phyloP scores from a whole-genome alignment of 805 yeast genomes.

The Starmerella sp. region DNA sequence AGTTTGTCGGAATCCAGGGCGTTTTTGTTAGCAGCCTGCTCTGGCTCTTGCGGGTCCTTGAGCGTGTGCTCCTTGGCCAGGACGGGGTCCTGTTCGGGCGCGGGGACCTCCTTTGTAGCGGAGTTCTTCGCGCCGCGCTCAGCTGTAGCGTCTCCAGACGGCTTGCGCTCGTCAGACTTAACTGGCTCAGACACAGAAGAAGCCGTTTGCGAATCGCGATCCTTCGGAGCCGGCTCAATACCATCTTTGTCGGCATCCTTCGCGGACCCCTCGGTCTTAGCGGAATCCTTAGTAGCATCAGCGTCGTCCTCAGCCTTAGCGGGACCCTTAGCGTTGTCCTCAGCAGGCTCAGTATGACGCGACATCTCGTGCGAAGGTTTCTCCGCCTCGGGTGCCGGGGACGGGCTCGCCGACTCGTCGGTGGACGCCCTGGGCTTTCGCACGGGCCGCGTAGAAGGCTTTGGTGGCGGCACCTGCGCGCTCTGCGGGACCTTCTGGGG shows the following conservation, averaged over 20 bases:
- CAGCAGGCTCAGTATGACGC: no score
- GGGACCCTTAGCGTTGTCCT: no score
- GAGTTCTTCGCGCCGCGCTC: not conserved
- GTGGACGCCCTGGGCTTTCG: not conserved
- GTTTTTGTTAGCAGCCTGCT: no score
- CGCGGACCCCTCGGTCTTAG: not conserved
- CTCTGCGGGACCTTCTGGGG: conserved; percentile 1
- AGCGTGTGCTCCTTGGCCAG: not conserved
- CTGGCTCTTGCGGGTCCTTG: not conserved
- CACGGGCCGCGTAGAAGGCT: conserved; percentile 4
- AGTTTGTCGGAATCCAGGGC: no score
- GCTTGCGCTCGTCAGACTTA: no score
- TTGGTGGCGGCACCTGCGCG: not conserved
- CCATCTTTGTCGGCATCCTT: no score
- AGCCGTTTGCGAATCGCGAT: no score
- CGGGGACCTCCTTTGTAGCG: not conserved
- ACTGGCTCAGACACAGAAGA: no score
- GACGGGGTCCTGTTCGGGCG: not conserved
- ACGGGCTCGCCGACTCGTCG: not conserved
- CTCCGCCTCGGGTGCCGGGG: not conserved
- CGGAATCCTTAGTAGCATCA: not conserved
- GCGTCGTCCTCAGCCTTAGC: no score
- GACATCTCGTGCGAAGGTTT: not conserved
- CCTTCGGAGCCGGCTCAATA: no score
- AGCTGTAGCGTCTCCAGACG: not conserved